Conservation (phyloP, 176 grass and related monocot species). For the Secale cereale region DNA sequence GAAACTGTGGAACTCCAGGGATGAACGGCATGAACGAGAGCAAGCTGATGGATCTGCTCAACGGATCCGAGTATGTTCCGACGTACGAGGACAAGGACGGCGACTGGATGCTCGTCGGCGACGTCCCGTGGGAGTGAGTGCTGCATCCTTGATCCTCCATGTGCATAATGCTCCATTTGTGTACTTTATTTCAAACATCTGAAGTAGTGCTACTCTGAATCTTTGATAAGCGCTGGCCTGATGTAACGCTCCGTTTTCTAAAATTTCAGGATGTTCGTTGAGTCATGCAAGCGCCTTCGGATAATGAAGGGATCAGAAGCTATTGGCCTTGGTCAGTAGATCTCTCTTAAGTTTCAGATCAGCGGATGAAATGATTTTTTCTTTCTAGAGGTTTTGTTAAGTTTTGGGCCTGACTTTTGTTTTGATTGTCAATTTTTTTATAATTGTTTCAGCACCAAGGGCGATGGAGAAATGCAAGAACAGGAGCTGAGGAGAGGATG, state of each 20-base stretch:
- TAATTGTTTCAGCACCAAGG: constrained; percentile 68
- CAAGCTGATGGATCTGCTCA: constrained; percentile 64
- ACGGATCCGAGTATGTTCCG: constrained; percentile 81
- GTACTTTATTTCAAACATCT: not conserved
- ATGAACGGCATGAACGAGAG: constrained; percentile 71
- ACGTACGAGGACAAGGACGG: constrained; percentile 97
- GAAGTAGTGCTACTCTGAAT: not conserved
- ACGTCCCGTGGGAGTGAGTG: constrained; percentile 95
- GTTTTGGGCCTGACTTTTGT: not conserved
- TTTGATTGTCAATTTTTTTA: not conserved
- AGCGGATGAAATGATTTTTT: not conserved
- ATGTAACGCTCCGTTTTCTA: too few relatives aligned
- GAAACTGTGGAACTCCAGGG: constrained; percentile 63
- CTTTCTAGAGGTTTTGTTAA: not conserved
- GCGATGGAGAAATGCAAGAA: constrained; percentile 98
- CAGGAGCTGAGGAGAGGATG: constrained; percentile 56
- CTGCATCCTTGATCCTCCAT: not conserved
- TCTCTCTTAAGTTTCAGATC: constrained; percentile 11
- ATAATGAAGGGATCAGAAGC: constrained; percentile 99
- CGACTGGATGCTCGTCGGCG: constrained; percentile 95
- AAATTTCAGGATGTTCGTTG: constrained; percentile 86
- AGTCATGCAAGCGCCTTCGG: constrained; percentile 92
- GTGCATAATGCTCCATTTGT: not conserved
- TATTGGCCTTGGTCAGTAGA: constrained; percentile 81
- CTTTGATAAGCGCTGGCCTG: not conserved